phyloP scores from a whole-genome alignment of 1,284 basidiomycete genomes.

The Wallemia ichthyophaga region DNA sequence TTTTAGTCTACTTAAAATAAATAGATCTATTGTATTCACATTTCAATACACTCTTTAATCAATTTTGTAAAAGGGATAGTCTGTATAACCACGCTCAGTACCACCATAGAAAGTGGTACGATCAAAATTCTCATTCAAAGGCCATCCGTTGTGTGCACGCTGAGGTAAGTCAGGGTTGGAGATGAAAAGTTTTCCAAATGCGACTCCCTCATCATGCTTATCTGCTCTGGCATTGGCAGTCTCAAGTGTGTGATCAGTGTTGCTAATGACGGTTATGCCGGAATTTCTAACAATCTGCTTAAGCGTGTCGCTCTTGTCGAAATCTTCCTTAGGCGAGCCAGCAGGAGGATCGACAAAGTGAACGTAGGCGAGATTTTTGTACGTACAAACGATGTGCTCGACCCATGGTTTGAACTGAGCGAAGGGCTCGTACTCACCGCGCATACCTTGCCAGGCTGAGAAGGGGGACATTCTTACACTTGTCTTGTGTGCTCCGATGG shows the following conservation, averaged over 20 bases:
- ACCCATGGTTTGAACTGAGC: conserved; percentile 12
- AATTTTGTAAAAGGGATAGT: not conserved
- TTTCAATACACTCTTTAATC: not conserved
- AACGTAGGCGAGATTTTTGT: conserved; percentile 27
- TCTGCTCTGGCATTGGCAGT: not conserved
- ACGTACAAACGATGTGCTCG: conserved; percentile 13
- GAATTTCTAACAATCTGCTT: not conserved
- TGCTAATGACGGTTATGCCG: not conserved
- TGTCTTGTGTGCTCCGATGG: conserved; percentile 22
- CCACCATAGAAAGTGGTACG: not conserved
- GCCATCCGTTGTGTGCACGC: not conserved
- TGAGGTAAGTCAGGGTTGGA: not conserved
- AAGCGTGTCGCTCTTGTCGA: not conserved
- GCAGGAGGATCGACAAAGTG: conserved; percentile 24
- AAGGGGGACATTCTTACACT: conserved; percentile 27
- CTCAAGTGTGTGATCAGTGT: not conserved
- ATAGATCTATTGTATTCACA: too few species aligned
- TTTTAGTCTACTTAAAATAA: too few species aligned
- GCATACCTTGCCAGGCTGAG: conserved; percentile 20
- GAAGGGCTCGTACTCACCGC: conserved; percentile 19
- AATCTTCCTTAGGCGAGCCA: not conserved
- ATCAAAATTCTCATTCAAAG: not conserved
- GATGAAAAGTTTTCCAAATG: not conserved
- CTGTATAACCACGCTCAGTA: not conserved
- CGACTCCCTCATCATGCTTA: not conserved